Conservation (phyloP, 257 asterid species). For the Prunella vulgaris region DNA sequence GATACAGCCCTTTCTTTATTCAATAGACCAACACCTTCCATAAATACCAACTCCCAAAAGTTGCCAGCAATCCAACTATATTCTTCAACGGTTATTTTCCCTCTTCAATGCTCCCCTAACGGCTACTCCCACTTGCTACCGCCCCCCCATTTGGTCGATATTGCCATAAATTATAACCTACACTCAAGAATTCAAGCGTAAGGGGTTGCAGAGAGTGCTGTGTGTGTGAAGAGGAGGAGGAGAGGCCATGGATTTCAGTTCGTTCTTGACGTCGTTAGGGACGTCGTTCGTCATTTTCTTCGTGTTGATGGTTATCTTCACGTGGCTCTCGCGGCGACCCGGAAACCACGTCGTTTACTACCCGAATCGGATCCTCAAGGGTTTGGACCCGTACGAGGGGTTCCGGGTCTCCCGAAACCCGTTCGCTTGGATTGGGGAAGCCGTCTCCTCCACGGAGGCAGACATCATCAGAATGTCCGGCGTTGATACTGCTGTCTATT, state of each 20-base stretch:
- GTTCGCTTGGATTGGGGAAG: conserved; percentile 81
- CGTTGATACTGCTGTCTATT: conserved; percentile 95
- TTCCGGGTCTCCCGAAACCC: conserved; percentile 59
- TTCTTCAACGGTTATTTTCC: conserved; percentile 27
- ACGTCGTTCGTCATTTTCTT: conserved; percentile 71
- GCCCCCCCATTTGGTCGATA: not conserved
- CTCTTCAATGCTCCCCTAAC: conserved; percentile 19
- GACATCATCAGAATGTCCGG: conserved; percentile 74
- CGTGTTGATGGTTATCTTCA: conserved; percentile 60
- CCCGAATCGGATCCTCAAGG: conserved; percentile 74
- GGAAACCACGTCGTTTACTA: conserved; percentile 63
- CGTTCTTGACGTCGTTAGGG: conserved; percentile 80
- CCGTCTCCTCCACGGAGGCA: conserved; percentile 68
- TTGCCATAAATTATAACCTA: not conserved
- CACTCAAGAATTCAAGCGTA: too few relatives aligned
- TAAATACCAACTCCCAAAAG: not conserved
- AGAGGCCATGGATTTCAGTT: conserved; percentile 60
- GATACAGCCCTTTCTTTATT: not conserved
- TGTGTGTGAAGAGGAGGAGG: conserved; percentile 9
- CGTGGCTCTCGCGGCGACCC: conserved; percentile 70
- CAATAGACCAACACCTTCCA: conserved; percentile 12
- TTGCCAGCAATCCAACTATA: not conserved
- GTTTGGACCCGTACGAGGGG: conserved; percentile 74
- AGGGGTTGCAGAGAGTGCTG: too few relatives aligned
- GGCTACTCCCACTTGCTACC: not conserved